Base-by-base conservation (phyloP, 2,329 filamentous ascomycete genomes). In the Fusarium hainanense region DNA sequence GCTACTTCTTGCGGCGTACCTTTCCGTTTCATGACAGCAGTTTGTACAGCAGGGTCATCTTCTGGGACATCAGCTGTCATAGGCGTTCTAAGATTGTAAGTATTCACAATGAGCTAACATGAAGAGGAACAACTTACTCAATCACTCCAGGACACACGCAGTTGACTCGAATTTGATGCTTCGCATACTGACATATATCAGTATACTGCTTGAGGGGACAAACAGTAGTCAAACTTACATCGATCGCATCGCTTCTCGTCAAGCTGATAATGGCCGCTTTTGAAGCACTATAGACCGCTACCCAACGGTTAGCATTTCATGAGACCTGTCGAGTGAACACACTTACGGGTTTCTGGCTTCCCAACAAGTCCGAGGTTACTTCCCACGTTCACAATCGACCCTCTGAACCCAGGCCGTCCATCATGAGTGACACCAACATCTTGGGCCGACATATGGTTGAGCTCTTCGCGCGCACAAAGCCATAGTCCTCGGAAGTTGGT, bases 101-200 rank as follows among this genome's bases (percentile, higher is more conserved):
- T 16, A 16, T 28, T 20, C 3, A 8, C 12, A 7, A 13, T 21
- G 6, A 1, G 14, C 3, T 34, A 11, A 27, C 2, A 12, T 5
- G 18, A 11, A 7, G 12, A 28, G 4, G 5, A 25, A 3, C 4
- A 20, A 52, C 74, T 73, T 65, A 79, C 79, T 79, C 79, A n/a
- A 82, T 82, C 3, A 84, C 75, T 20, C 83, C 83, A 4, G 82
- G 82, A 58, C 82, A 84, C 16, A 85, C 80, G 54, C 79, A 82
- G 56, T 85, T 85, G 46, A 84, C 76, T 5, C 83, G 71, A 58
- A 85, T 84, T 37, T 80, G 79, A 40, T 84, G 74, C 37, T 82
- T 77, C 5, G 82, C 78, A 66, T 84, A 84, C 82, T 83, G 10
- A 1, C 9, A 28, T 40, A 7, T 7, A 30, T 58, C 10, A 57